Evolutionary conservation across 2,329 filamentous ascomycete genomes (phyloP), one percentile per base, ranked within the genome.

Genomic region (Nigrograna mackinnonii): DNA sequence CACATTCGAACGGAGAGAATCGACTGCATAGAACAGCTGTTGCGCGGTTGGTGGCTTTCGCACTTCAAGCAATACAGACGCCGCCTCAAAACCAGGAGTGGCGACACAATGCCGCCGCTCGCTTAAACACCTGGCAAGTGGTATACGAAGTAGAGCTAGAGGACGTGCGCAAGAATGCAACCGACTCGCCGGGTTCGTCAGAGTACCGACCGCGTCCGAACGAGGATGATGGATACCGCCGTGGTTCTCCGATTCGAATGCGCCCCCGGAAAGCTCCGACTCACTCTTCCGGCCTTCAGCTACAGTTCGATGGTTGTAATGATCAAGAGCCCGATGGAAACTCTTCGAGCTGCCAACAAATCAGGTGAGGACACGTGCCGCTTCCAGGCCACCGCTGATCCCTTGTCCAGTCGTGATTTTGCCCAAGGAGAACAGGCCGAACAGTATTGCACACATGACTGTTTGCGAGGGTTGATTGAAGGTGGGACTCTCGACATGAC

Each of bases 371-470:
- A 34, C 39, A 37, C 32, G 16, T 30, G 42, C 37, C 43, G 30
- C 33, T 22, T 36, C 28, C 35, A 40, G 17, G 40, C 43, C 33
- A 43, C 4, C 39, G 14, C 33, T 33, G 35, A 37, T 35, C 37
- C 30, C 22, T 20, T 19, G 19, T 38, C 37, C 17, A 13, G 19
- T 37, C 18, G 28, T 20, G 31, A 31, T 32, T 21, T 18, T 21
- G 24, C 39, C 19, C 32, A 33, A 21, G 37, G 33, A 44, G 40
- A 20, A 36, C 35, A 41, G 40, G 36, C 28, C 37, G 39, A 37
- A 38, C 40, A 46, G 35, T 54, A 54, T 41, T 54, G 46, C 41
- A 54, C 50, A 1, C 43, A 54, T 37, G 38, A 49, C 7, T 54
- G 46, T 39, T 30, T 54, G 31, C 48, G 37, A 3, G 50, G 43